Conservation (phyloP, 345 rosid species). For the Eucalyptus sp. region DNA sequence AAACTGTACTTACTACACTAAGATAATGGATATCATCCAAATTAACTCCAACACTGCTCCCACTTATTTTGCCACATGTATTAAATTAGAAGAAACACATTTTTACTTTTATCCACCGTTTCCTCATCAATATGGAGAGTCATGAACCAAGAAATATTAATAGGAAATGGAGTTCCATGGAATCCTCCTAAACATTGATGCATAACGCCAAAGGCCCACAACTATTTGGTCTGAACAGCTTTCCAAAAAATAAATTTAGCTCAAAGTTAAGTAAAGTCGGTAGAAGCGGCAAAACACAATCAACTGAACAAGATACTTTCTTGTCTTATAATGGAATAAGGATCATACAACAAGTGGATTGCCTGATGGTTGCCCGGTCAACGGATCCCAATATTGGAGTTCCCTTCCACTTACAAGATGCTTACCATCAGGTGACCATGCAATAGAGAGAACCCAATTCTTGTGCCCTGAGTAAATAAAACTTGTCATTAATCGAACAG, state of each 20-base stretch:
- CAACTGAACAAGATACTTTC: not conserved
- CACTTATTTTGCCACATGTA: not conserved
- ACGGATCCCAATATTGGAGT: slow-evolving; percentile 71
- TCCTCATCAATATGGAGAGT: not conserved
- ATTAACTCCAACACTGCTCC: not conserved
- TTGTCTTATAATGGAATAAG: not conserved
- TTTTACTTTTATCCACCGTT: not conserved
- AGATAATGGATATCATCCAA: not conserved
- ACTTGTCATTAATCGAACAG: not conserved
- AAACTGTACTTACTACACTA: not conserved
- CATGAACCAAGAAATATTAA: not conserved
- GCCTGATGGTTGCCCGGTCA: slow-evolving; percentile 69
- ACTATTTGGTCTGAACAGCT: not conserved
- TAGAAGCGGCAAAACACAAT: not conserved
- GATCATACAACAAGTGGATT: slow-evolving; percentile 44
- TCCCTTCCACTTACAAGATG: slow-evolving; percentile 92
- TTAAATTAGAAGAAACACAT: not conserved
- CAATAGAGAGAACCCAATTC: slow-evolving; percentile 89
- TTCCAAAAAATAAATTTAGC: not conserved
- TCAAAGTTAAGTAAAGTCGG: not conserved
- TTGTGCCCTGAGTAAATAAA: slow-evolving; percentile 53
- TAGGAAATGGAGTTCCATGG: not conserved
- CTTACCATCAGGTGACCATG: slow-evolving; percentile 96
- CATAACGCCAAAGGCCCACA: not conserved
- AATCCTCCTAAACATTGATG: too few species aligned